phyloP scores from a whole-genome alignment of 2,329 filamentous ascomycete genomes.

The Ascochyta clinopodiicola region DNA sequence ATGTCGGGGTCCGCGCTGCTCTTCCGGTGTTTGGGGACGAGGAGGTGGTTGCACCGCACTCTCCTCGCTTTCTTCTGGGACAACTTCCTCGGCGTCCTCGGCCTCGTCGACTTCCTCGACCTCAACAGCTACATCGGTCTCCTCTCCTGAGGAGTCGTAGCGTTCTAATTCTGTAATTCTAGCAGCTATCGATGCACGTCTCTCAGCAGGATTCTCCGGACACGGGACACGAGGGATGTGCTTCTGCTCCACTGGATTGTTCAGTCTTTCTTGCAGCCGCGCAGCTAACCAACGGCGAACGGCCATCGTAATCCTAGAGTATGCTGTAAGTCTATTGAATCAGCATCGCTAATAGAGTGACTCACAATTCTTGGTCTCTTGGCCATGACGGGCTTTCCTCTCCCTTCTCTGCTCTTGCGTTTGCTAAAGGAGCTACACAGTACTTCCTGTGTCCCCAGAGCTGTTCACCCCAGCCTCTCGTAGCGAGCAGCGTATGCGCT shows the following conservation, averaged over 20 bases:
- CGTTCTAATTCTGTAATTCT: neutral
- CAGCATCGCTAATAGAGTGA: neutral
- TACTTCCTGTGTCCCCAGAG: conserved; percentile 1
- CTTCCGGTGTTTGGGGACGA: no score
- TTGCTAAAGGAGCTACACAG: neutral
- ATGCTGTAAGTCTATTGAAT: neutral
- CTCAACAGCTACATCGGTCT: neutral
- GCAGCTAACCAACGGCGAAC: conserved; percentile 3
- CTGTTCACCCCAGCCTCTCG: neutral
- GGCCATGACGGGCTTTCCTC: neutral
- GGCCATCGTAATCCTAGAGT: neutral
- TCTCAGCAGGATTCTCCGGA: neutral
- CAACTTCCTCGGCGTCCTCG: neutral
- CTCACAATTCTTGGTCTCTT: neutral
- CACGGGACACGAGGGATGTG: neutral
- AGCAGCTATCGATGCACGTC: neutral
- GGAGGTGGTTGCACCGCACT: no score
- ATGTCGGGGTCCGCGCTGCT: no score
- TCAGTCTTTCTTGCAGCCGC: neutral
- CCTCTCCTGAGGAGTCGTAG: neutral
- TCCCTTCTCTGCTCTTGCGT: neutral
- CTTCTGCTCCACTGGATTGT: neutral
- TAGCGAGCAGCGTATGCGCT: neutral
- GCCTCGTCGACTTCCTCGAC: neutral
- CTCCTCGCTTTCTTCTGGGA: neutral